phyloP scores from a whole-genome alignment of 768 basidiomycete genomes.

The Pholiota conissans region DNA sequence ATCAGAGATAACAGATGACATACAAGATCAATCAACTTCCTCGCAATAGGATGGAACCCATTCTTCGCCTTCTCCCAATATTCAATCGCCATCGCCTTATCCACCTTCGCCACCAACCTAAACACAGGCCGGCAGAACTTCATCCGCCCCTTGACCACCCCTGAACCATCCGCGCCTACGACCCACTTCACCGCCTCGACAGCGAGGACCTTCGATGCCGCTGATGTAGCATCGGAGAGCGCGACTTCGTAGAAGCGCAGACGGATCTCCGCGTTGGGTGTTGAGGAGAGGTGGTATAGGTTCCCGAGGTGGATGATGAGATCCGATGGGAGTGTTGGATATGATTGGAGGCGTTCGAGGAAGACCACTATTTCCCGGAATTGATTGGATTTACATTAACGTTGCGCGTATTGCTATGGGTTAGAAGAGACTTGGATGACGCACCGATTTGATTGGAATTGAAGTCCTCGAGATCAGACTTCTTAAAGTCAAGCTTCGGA shows the following conservation, averaged over 20 bases:
- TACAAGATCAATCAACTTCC: conserved; percentile 76
- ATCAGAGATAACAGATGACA: background rate
- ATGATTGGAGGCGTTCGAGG: conserved; percentile 75
- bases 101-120: conserved; percentile 50
- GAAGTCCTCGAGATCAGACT: conserved; percentile 61
- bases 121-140: conserved; percentile 81
- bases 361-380: conserved; percentile 66
- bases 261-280: conserved; percentile 76
- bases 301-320: conserved; percentile 62
- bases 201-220: conserved; percentile 52
- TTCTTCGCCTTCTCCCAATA: conserved; percentile 48
- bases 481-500: conserved; percentile 51
- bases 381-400: no score
- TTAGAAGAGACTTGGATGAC: conserved; percentile 19
- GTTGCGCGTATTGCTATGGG: no score
- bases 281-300: conserved; percentile 47
- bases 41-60: conserved; percentile 77
- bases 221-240: conserved; percentile 46
- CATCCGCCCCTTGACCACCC: conserved; percentile 76
- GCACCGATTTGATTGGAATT: conserved; percentile 77
- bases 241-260: conserved; percentile 77
- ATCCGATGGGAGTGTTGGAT: conserved; percentile 54
- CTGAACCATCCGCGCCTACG: conserved; percentile 59
- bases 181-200: conserved; percentile 65
- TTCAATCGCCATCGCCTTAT: conserved; percentile 50